phyloP scores from a whole-genome alignment of 371 early-diverging fungal species.

The Massospora cicadina region DNA sequence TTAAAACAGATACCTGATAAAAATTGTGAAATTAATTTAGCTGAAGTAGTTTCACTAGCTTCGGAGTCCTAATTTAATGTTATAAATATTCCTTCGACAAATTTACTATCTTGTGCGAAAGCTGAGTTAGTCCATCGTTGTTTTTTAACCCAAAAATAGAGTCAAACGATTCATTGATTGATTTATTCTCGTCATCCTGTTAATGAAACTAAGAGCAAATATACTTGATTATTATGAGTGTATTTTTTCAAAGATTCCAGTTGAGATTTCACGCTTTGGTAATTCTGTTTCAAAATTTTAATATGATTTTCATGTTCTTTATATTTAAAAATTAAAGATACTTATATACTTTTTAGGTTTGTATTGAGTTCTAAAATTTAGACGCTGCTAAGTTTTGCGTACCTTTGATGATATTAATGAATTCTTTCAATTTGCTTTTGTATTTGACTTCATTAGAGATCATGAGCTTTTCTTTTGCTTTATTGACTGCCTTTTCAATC shows the following conservation, averaged over 20 bases:
- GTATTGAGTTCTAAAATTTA: neutral
- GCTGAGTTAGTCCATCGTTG: neutral
- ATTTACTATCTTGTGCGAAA: no score
- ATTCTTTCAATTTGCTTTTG: neutral
- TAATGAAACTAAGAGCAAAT: neutral
- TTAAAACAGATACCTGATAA: neutral
- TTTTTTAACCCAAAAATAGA: neutral
- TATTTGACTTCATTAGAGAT: neutral
- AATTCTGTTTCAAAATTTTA: neutral
- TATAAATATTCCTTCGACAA: no score
- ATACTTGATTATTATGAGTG: neutral
- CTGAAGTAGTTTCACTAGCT: neutral
- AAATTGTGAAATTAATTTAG: neutral
- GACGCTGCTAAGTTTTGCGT: neutral
- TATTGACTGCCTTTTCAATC: neutral
- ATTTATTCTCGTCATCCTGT: neutral
- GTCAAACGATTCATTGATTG: neutral
- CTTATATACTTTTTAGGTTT: neutral
- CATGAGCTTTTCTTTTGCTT: neutral
- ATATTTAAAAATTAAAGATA: neutral
- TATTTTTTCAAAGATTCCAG: neutral
- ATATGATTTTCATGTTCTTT: neutral
- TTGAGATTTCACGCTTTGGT: neutral
- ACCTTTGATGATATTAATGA: neutral
- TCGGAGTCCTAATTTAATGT: neutral